Percentiles rank a stretch among this genome's conserved stretches.
These are phyloP conservation scores for Copromyces sp. DNA, from an alignment of 495 filamentous ascomycete genomes.

Conservation along the genomic window DNA sequence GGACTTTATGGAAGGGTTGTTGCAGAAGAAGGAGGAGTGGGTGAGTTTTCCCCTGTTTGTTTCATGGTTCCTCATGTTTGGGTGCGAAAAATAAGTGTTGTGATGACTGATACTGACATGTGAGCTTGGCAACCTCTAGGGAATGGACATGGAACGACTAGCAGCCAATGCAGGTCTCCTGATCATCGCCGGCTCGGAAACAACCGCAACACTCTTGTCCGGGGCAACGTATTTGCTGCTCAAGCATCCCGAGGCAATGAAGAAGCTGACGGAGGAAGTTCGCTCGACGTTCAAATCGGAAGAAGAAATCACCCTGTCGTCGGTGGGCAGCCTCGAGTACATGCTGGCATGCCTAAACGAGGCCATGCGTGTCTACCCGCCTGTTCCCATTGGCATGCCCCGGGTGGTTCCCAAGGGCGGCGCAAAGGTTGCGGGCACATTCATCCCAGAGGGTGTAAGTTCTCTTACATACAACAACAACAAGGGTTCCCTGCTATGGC, in stretches of 20 bases:
- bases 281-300: constrained; percentile 33
- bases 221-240: constrained; percentile 39
- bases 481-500: neutral
- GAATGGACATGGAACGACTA: constrained; percentile 9
- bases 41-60: neutral
- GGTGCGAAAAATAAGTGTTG: no score
- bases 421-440: constrained; percentile 32
- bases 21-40: constrained; percentile 28
- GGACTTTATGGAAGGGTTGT: constrained; percentile 33
- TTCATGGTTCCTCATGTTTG: no score
- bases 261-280: constrained; percentile 38
- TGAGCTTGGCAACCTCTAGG: neutral
- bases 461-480: constrained; percentile 1
- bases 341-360: constrained; percentile 45
- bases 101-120: neutral
- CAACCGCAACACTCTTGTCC: constrained; percentile 41
- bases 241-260: constrained; percentile 28
- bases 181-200: constrained; percentile 36
- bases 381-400: constrained; percentile 36
- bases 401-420: constrained; percentile 36
- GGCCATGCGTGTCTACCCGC: constrained; percentile 44
- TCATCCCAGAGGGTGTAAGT: constrained; percentile 30
- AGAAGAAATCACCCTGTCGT: constrained; percentile 37
- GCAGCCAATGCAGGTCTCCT: constrained; percentile 17
- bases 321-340: constrained; percentile 35